Base-by-base conservation (phyloP, 2,329 filamentous ascomycete species). In the Lomentospora prolificans region DNA sequence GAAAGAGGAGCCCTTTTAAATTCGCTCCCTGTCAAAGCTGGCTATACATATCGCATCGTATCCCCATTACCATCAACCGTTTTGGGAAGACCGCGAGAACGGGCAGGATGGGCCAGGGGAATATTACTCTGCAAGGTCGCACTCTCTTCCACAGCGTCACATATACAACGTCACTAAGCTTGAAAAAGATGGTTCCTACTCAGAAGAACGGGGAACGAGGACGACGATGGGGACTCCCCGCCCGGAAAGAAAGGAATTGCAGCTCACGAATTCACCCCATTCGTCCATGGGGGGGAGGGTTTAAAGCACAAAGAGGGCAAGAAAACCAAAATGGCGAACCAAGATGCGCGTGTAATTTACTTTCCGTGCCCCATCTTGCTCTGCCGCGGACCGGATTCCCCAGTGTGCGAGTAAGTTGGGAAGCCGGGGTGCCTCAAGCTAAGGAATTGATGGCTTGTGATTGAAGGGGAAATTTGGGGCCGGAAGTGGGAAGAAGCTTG, bases 401-500 rank as follows among this genome's bases (percentile, higher is more conserved):
- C 17, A 22, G 44, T 41, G 19, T 17, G 36, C 19, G 36, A 8
- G 10, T 12, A 48, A 22, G 22, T 5, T 14, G 44, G 7, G 22
- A 27, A 36, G n/a, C 12, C 22, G 27, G 14, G 10, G n/a, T 19
- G 2, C 12, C 12, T 33, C 2, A 8, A 30, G 33, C 8, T 22
- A 48, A 48, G 44, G 24, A 48, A 48, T n/a, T n/a, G 17, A 19
- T 22, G 12, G 36, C 25, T 31, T 36, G 52, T 54, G 52, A 54
- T 54, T 54, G 52, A 54, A 52, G 52, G 52, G 30, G 51, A 54
- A 54, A 48, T 46, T 28, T 27, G 14, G 39, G n/a, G 6, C 44
- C 44, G 44, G 10, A 25, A 25, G 30, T 12, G 30, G 19, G 17
- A 14, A 22, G 9, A 7, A 27, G n/a, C n/a, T n/a, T 14, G 17